Evolutionary conservation across 352 stramenopile genomes (phyloP), one percentile per base, ranked within the genome.

Genomic region (Pythium vanterpoolii): DNA sequence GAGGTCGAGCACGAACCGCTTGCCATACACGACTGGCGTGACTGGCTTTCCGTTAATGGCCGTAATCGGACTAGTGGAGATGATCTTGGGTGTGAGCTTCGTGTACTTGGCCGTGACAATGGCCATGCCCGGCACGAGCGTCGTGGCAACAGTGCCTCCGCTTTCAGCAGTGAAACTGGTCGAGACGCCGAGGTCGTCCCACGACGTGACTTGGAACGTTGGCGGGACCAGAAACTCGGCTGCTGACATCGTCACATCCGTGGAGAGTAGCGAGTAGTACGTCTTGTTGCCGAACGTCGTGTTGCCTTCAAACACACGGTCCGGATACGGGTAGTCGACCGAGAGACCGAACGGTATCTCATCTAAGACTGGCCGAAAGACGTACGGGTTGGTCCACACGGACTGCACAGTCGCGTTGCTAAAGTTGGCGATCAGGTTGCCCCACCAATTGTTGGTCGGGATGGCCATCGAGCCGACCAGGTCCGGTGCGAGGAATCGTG

Each of bases 401-500:
- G 81, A 77, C 30, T 57, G 28, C 26, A 74, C 83, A 28, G 61
- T 59, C 59, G 89, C 82, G 19, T 73, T 71, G n/a, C 34, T 63
- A 8, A 58, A 27, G 42, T 86, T 72, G 31, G 76, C 82, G 40
- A 93, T 64, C 53, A 93, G 72, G 56, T 93, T 93, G n/a, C 74
- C 81, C 83, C 83, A 93, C 83, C 83, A 93, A 1, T 60, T 67
- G 31, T 93, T 93, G 31, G 83, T 93, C 26, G 83, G 83, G 40
- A 93, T 87, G 0, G 81, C 69, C 19, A 64, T 57, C 14, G 62
- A 71, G n/a, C 56, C 59, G 10, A 71, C 53, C 5, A 74, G 60
- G 46, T 85, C 68, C 34, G 34, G 34, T 42, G 34, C 71, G 23
- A 87, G n/a, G 66, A 75, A 87, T n/a, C 76, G 76, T 44, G 77